Evolutionary conservation across 2,329 filamentous ascomycete genomes (phyloP), one percentile per base, ranked within the genome.

Genomic region (Ophiocordyceps camponoti-rufipedis): DNA sequence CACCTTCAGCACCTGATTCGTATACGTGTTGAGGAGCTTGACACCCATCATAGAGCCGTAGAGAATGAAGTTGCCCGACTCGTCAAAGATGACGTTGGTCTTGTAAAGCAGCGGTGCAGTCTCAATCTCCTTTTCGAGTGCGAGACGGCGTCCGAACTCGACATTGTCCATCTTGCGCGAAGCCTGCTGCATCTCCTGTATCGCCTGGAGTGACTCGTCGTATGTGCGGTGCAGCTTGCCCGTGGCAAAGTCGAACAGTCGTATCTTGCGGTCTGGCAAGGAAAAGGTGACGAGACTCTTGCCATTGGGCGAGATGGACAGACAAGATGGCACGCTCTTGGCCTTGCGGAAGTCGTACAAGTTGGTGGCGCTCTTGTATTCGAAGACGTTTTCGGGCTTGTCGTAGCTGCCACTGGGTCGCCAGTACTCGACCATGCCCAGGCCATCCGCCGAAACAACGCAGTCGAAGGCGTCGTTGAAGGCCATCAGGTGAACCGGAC

Each of bases 401-500:
- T 94, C 86, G 59, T 86, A 95, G 38, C 69, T 78, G 2, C 76
- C 79, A 50, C 74, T 75, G 0, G 91, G 87, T 47, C 76, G 75
- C 91, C 91, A 98, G 64, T 98, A 98, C 62, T 98, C 91, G 10
- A 98, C 60, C 89, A 96, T 96, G 23, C 91, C 89, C 45, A 77
- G 76, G 53, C 89, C 80, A 52, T 98, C 93, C 0, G 80, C 80
- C 2, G 91, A 96, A 7, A 96, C 67, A 1, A 94, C 88, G 56
- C 91, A 98, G 62, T 96, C 82, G 57, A 80, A 94, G 5, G 72
- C 66, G 58, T 86, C 79, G 61, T 96, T 98, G 67, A 87, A 98
- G 1, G 80, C 79, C 75, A 98, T 89, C 23, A 93, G 64, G 28
- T 81, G 77, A 2, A 98, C 84, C 0, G 86, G 77, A 45, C 73